Conservation (phyloP, 371 early-diverging fungal genomes). For the Smittium culicis region DNA sequence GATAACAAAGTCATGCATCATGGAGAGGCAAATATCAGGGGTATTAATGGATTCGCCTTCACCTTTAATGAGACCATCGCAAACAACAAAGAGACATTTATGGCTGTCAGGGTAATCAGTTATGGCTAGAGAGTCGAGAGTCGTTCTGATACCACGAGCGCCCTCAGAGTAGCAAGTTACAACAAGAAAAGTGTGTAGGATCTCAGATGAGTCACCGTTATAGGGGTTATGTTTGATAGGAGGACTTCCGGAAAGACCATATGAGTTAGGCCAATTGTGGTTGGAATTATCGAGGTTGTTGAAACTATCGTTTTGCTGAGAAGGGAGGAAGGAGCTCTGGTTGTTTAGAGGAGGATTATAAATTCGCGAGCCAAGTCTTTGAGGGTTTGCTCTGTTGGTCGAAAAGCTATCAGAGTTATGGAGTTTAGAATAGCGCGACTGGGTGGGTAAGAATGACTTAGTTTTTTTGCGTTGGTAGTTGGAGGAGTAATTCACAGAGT, state of each 20-base stretch:
- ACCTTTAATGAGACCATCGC: constrained; percentile 75
- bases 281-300: neutral
- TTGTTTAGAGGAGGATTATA: constrained; percentile 16
- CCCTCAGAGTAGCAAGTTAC: constrained; percentile 90
- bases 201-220: constrained; percentile 32
- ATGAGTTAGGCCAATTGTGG: neutral
- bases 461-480: constrained; percentile 19
- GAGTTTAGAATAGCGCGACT: constrained; percentile 31
- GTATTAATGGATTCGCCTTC: constrained; percentile 59
- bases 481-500: constrained; percentile 22
- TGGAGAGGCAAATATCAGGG: constrained; percentile 63
- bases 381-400: constrained; percentile 12
- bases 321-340: constrained; percentile 9
- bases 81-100: constrained; percentile 80
- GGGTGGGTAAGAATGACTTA: constrained; percentile 30
- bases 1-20: constrained; percentile 63
- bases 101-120: constrained; percentile 84
- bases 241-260: neutral
- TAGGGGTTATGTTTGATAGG: neutral
- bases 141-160: constrained; percentile 72
- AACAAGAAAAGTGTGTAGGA: constrained; percentile 56
- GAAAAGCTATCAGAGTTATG: constrained; percentile 32
- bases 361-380: constrained; percentile 12
- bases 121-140: constrained; percentile 84
- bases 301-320: neutral